phyloP scores from a whole-genome alignment of 148 eudicot species.

The Vaccinium macrocarpon region DNA sequence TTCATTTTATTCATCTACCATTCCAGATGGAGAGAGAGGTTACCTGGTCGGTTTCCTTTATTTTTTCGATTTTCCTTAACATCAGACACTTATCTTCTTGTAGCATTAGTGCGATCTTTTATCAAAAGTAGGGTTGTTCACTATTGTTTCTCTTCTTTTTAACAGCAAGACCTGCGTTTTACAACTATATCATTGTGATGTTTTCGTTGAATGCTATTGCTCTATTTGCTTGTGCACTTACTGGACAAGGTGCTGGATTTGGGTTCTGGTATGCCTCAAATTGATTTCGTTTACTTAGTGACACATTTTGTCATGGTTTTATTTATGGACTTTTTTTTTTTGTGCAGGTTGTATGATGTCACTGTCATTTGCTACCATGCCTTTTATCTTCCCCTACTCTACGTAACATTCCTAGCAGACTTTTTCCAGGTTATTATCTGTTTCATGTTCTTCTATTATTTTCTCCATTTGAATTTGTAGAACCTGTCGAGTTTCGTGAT shows the following conservation, averaged over 20 bases:
- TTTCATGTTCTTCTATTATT: not conserved
- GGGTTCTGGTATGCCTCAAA: slow-evolving; percentile 38
- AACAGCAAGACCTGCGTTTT: slow-evolving; percentile 70
- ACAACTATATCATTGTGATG: slow-evolving; percentile 64
- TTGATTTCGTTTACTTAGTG: not conserved
- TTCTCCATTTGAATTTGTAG: not conserved
- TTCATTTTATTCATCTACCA: slow-evolving; percentile 61
- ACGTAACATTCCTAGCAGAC: slow-evolving; percentile 65
- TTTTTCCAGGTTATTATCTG: slow-evolving; percentile 53
- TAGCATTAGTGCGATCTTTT: not conserved
- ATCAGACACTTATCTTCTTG: not conserved
- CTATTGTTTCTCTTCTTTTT: slow-evolving; percentile 3
- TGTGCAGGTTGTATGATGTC: slow-evolving; percentile 54
- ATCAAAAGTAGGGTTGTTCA: not conserved
- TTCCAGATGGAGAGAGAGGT: slow-evolving; percentile 62
- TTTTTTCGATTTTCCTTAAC: not conserved
- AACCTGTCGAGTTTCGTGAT: not conserved
- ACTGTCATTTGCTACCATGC: slow-evolving; percentile 65
- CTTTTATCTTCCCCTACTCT: slow-evolving; percentile 63
- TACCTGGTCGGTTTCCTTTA: slow-evolving; percentile 46
- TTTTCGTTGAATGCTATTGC: slow-evolving; percentile 46
- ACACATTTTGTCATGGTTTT: not conserved
- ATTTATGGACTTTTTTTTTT: not conserved
- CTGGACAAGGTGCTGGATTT: slow-evolving; percentile 57
- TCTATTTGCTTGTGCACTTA: slow-evolving; percentile 60